Evolutionary conservation across 2,329 filamentous ascomycete species (phyloP).

Genomic region (Mollisia scopiformis): DNA sequence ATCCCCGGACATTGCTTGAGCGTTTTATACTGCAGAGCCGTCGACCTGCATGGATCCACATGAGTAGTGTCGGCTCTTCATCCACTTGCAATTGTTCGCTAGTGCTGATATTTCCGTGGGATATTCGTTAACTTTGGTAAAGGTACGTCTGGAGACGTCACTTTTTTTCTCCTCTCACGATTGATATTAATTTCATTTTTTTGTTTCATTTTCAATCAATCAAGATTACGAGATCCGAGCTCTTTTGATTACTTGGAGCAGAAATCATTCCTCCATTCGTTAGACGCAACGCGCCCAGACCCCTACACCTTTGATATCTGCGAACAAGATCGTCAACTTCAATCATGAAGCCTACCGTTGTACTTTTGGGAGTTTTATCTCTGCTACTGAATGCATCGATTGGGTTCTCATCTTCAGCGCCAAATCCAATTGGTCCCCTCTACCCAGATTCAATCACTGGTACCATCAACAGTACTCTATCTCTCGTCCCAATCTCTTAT

Average conservation of each 20-base stretch:
- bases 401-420: constrained; percentile 10
- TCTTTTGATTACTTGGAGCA: too few species aligned
- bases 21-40: too few species aligned
- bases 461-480: constrained; percentile 55
- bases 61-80: neutral
- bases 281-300: too few species aligned
- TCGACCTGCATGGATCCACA: too few species aligned
- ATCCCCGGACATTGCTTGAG: neutral
- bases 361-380: neutral
- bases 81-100: neutral
- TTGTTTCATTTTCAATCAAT: too few species aligned
- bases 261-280: too few species aligned
- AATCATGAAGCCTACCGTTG: neutral
- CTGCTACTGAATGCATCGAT: neutral
- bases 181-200: too few species aligned
- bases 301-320: neutral
- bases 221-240: too few species aligned
- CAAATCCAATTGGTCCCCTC: constrained; percentile 51
- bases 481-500: constrained; percentile 54
- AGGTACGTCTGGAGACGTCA: too few species aligned
- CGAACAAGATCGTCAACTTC: neutral
- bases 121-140: too few species aligned
- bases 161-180: too few species aligned
- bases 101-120: neutral
- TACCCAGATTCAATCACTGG: constrained; percentile 54